Evolutionary conservation across 2,329 filamentous ascomycete genomes (phyloP).

Genomic region (Spiromastix sp.): DNA sequence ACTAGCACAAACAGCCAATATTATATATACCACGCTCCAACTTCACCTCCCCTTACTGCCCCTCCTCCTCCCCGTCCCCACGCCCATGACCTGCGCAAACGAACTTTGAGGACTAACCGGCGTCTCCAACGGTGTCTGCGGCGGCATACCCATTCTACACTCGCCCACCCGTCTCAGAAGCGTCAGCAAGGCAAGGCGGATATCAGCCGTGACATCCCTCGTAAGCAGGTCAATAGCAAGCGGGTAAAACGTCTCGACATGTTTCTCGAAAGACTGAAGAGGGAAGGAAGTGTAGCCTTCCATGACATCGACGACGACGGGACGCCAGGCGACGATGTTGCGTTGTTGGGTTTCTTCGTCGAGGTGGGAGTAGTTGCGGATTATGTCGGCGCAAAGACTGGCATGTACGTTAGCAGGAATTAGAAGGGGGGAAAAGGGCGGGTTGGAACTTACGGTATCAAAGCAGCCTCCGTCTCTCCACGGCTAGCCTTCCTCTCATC

Average conservation of each 20-base stretch:
- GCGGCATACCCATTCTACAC: slow-evolving; percentile 44
- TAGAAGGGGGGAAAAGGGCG: no score
- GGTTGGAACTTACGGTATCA: slow-evolving; percentile 61
- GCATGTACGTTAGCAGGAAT: no score
- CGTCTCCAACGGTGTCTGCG: slow-evolving; percentile 15
- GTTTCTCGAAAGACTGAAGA: slow-evolving; percentile 63
- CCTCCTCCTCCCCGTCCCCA: slow-evolving; percentile 4
- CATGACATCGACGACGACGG: slow-evolving; percentile 91
- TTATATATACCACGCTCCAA: no score
- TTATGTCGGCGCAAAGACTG: slow-evolving; percentile 82
- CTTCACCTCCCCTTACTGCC: slow-evolving; percentile 4
- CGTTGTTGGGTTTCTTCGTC: slow-evolving; percentile 95
- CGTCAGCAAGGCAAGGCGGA: slow-evolving; percentile 66
- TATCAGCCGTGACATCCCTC: slow-evolving; percentile 69
- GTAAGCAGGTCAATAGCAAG: slow-evolving; percentile 71
- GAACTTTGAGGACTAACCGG: slow-evolving; percentile 26
- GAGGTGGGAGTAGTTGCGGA: slow-evolving; percentile 70
- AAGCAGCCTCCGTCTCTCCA: slow-evolving; percentile 74
- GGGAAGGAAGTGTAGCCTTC: slow-evolving; percentile 87
- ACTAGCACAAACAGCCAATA: neutral
- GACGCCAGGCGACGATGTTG: slow-evolving; percentile 94
- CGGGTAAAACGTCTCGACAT: slow-evolving; percentile 78
- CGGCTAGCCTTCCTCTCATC: slow-evolving; percentile 72
- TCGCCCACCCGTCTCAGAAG: slow-evolving; percentile 78
- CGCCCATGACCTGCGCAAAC: slow-evolving; percentile 19